Base-by-base conservation (phyloP, 1,139 yeast species). In the Pichia norvegensis region DNA sequence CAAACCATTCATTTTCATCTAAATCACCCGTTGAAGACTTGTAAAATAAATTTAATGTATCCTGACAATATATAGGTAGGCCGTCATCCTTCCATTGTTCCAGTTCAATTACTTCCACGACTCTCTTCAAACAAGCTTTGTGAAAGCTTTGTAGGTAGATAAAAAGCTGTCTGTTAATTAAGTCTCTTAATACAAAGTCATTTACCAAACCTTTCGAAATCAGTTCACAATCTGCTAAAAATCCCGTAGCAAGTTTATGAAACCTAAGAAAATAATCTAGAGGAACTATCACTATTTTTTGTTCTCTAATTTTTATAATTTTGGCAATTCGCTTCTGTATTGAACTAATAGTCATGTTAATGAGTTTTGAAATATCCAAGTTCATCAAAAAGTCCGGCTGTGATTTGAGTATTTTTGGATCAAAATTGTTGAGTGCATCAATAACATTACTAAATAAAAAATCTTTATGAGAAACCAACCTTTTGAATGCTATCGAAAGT, bases 81-180 rank as follows among this genome's bases (percentile, higher is more conserved):
- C 72, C 72, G 27, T 74, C 75, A 48, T 90, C 95, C 46, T 76
- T 78, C 98, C 98, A 92, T 20, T 68, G 68, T 54, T 90, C 97
- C 43, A 69, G 69, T 46, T 85, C 92, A 52, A 86, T 70, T 17
- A 70, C 67, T 3, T 61, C 60, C 11, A 74, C 68, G 41, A 85
- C 65, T 19, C 59, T 57, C 43, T 67, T 70, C 46, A 78, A 62
- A 29, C 76, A 68, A 19, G 70, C 69, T 48, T 73, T 72, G 55
- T 84, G 88, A 56, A 76, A 74, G 40, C 79, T 68, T 41, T 70
- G 72, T 38, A 80, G 67, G 58, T 78, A 88, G 50, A 74, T 74
- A 47, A 73, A 76, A 10, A 84, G 71, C 55, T 86, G 95, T 42
- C 74, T 73, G n/a, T 74, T 76, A 20, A 86, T 65, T 62, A 82